Evolutionary conservation across 225 moss, liverwort and hornwort genomes (phyloP), one percentile per base, ranked within the genome.

Genomic region (Takakia lepidozioides): DNA sequence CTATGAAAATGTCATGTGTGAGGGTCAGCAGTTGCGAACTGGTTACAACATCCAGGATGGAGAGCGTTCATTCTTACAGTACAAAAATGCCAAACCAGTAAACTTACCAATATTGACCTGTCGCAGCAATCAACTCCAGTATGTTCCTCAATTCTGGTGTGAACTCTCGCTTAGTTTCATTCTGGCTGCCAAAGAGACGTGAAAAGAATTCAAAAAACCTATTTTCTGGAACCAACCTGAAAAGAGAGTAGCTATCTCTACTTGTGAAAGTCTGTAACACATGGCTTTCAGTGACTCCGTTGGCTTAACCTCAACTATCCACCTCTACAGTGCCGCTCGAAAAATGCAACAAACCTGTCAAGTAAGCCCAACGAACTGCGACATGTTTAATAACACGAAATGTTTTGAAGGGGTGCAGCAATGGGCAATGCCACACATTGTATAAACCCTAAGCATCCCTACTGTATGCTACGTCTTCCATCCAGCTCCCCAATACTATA

Each of bases 91-190:
- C n/a, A n/a, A n/a, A n/a, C n/a, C 19, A 47, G 20, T 2, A 16
- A 57, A 35, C 60, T 51, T 50, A 81, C 91, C 91, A 91, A 66
- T 83, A 92, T 52, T 77, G 61, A 46, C 91, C 91, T 23, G 83
- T 83, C 63, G 66, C 63, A 52, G 68, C 84, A 55, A 72, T 81
- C 60, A 81, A 80, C 65, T 84, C 83, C 66, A 91, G 42, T 37
- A 84, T 74, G 48, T 55, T 65, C 20, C 78, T 70, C 63, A 84
- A 49, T 62, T 83, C 81, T 43, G 57, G 57, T 2, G 68, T 66
- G 50, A 86, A 86, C 69, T 81, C 86, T 22, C 57, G 75, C 25
- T 59, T 51, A 20, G 71, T 58, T 27, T 47, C 81, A 69, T 82
- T 83, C 75, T 71, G 71, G 58, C 86, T 83, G 65, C 19, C 29